These are phyloP conservation scores for Cryptosporidium ubiquitum DNA, from an alignment of 169 alveolate species.

Conservation along the genomic window DNA sequence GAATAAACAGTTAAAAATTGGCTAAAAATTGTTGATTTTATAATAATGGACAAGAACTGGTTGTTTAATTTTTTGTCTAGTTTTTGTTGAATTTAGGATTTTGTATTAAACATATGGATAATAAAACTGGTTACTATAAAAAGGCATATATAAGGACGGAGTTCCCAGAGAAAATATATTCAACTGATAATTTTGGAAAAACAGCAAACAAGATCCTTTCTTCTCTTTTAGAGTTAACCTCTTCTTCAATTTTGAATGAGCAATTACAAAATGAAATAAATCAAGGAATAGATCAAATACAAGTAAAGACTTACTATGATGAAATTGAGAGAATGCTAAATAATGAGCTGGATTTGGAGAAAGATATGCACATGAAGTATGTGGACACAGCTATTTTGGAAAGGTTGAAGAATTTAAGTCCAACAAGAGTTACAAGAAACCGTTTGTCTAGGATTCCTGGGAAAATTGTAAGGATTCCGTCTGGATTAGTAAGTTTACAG, in stretches of 20 bases:
- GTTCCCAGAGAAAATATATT: slow-evolving; percentile 8
- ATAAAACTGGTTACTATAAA: not conserved
- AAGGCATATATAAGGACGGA: slow-evolving; percentile 11
- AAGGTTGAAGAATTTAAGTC: slow-evolving; percentile 11
- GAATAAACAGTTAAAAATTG: not conserved
- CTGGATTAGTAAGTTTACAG: not conserved
- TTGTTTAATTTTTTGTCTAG: no score
- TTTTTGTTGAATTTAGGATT: no score
- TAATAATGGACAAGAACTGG: not conserved
- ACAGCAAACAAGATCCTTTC: not conserved
- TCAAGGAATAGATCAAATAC: not conserved
- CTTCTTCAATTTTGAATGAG: not conserved
- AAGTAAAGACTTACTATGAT: not conserved
- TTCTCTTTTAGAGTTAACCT: not conserved
- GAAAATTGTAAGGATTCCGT: slow-evolving; percentile 16
- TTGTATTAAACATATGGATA: not conserved
- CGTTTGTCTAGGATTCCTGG: slow-evolving; percentile 59
- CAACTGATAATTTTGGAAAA: not conserved
- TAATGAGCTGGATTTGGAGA: not conserved
- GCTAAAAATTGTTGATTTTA: no score
- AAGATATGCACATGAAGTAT: slow-evolving; percentile 12
- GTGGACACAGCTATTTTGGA: slow-evolving; percentile 8
- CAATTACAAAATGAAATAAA: not conserved
- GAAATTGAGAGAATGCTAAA: slow-evolving; percentile 23
- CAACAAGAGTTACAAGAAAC: slow-evolving; percentile 15